Evolutionary conservation across 192 early-diverging fungal species (phyloP).

Genomic region (Linderina pennispora): DNA sequence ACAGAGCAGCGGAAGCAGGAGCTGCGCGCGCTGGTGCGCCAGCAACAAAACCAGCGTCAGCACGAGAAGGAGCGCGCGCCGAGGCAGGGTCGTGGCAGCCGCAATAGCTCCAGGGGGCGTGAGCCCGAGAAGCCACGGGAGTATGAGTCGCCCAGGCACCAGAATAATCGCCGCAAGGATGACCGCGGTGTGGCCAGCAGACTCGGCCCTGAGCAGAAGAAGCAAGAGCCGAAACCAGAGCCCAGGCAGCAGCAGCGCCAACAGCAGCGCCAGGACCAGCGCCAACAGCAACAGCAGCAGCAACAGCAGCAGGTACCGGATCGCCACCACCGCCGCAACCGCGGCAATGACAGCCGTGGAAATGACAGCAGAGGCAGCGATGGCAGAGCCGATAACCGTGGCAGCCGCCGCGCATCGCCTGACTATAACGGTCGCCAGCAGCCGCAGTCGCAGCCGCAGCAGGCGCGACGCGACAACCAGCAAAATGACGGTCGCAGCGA

Average conservation of each 20-base stretch:
- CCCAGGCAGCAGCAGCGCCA: conserved; percentile 12
- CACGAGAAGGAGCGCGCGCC: not conserved
- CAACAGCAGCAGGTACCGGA: conserved; percentile 7
- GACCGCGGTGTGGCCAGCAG: not conserved
- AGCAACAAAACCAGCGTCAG: conserved; percentile 38
- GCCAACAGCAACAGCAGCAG: conserved; percentile 1
- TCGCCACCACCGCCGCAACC: conserved; percentile 7
- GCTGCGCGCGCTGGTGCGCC: conserved; percentile 34
- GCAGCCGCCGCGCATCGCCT: conserved; percentile 1
- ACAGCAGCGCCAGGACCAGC: conserved; percentile 6
- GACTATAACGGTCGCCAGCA: not conserved
- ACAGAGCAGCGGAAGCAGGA: conserved; percentile 32
- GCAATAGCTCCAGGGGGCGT: conserved; percentile 1
- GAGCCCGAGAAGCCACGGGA: conserved; percentile 2
- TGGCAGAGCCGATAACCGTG: no score
- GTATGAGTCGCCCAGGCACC: not conserved
- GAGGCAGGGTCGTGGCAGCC: conserved; percentile 1
- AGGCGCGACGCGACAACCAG: not conserved
- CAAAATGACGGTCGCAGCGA: not conserved
- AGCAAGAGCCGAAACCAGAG: conserved; percentile 7
- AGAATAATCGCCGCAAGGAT: not conserved
- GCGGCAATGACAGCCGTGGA: no score
- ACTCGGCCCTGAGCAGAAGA: not conserved
- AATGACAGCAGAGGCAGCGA: no score
- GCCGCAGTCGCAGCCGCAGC: not conserved